Conservation (phyloP, 176 grass and related monocot genomes). For the Guadua angustifolia region DNA sequence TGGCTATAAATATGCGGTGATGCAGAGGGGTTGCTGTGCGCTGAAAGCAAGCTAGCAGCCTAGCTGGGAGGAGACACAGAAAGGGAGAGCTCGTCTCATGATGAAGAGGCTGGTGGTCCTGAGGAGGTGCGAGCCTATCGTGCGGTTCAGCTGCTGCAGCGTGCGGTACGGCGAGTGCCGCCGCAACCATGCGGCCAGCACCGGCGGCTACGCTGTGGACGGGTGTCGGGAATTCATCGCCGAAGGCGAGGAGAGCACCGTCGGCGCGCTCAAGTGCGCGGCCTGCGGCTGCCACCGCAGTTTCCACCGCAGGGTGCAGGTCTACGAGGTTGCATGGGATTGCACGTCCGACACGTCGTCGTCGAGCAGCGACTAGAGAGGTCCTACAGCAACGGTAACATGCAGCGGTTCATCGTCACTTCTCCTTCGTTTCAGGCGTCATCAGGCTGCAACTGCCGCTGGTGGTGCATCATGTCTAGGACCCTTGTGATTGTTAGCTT, state of each 20-base stretch:
- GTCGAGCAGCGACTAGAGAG: constrained; percentile 32
- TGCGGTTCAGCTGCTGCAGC: constrained; percentile 56
- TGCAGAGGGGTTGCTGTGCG: constrained; percentile 7
- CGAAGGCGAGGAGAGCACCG: constrained; percentile 62
- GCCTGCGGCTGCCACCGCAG: constrained; percentile 83
- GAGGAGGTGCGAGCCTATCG: constrained; percentile 61
- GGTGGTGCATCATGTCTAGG: constrained; percentile 6
- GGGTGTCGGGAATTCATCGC: constrained; percentile 83
- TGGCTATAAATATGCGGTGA: constrained; percentile 55
- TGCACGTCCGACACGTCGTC: constrained; percentile 41
- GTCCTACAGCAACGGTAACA: neutral
- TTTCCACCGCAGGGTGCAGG: constrained; percentile 85
- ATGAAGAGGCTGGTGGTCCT: constrained; percentile 83
- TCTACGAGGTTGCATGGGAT: constrained; percentile 65
- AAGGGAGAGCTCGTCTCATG: constrained; percentile 33
- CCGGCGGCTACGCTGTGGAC: constrained; percentile 72
- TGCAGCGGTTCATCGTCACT: neutral
- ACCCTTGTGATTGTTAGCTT: constrained; percentile 38
- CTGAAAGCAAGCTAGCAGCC: constrained; percentile 36
- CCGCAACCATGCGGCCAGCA: constrained; percentile 75
- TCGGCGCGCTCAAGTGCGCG: constrained; percentile 58
- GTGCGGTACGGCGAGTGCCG: constrained; percentile 78
- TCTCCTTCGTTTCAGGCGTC: neutral
- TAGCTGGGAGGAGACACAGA: constrained; percentile 16
- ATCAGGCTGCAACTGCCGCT: neutral